These are phyloP conservation scores for Leptodermis oblonga DNA, from an alignment of 257 asterid genomes.

Conservation along the genomic window DNA sequence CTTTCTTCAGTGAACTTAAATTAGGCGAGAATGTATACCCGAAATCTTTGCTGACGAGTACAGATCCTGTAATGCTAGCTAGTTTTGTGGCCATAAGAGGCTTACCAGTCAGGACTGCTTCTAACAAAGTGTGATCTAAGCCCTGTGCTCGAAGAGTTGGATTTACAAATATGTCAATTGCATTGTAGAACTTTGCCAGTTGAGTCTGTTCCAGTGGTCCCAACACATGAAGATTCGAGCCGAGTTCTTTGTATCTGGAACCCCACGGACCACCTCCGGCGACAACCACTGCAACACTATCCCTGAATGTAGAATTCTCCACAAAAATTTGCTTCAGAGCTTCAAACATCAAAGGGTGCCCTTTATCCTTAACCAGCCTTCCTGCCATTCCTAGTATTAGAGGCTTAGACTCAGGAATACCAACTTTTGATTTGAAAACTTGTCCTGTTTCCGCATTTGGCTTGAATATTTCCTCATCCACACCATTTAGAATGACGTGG, in stretches of 20 bases:
- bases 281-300: conserved; percentile 45
- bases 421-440: conserved; percentile 14
- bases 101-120: conserved; percentile 68
- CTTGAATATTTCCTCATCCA: conserved; percentile 51
- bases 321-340: conserved; percentile 52
- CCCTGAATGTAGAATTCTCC: conserved; percentile 38
- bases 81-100: conserved; percentile 66
- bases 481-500: conserved; percentile 54
- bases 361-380: conserved; percentile 77
- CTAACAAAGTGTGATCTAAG: conserved; percentile 68
- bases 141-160: conserved; percentile 85
- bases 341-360: conserved; percentile 63
- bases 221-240: conserved; percentile 41
- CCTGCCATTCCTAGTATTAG: conserved; percentile 65
- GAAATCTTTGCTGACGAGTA: conserved; percentile 44
- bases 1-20: conserved; percentile 48
- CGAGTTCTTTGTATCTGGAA: conserved; percentile 50
- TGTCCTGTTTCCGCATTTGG: conserved; percentile 25
- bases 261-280: conserved; percentile 91
- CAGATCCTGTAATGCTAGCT: conserved; percentile 59
- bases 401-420: conserved; percentile 30
- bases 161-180: conserved; percentile 52
- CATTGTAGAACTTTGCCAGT: conserved; percentile 55
- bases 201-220: conserved; percentile 54
- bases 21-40: conserved; percentile 71